These are phyloP conservation scores for Alternaria sp. DNA, from an alignment of 2,329 filamentous ascomycete genomes.

Conservation along the genomic window DNA sequence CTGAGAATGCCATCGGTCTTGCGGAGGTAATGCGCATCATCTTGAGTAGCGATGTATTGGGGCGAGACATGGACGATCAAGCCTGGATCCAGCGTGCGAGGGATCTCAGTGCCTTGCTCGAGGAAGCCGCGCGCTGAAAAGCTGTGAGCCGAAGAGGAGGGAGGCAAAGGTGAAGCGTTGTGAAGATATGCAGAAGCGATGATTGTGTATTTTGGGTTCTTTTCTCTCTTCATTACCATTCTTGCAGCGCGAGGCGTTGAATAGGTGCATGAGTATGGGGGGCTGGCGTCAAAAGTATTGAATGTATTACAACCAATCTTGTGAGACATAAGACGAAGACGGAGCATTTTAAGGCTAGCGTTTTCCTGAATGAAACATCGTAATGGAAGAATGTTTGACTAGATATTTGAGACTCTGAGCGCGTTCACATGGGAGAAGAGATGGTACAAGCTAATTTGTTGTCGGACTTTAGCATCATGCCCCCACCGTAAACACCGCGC, in stretches of 20 bases:
- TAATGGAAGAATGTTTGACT: conserved; percentile 8
- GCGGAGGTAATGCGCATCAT: conserved; percentile 53
- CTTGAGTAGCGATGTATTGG: conserved; percentile 54
- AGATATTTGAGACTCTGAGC: background rate
- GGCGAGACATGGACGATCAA: conserved; percentile 47
- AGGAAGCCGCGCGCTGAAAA: conserved; percentile 42
- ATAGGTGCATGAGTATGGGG: conserved; percentile 31
- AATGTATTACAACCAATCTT: conserved; percentile 26
- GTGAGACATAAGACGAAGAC: conserved; percentile 21
- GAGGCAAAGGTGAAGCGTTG: conserved; percentile 3
- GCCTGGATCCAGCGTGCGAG: conserved; percentile 44
- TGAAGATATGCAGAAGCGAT: conserved; percentile 17
- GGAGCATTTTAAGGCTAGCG: conserved; percentile 10
- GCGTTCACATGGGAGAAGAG: background rate
- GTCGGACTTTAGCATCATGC: conserved; percentile 8
- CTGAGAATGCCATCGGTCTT: conserved; percentile 62
- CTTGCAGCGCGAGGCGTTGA: conserved; percentile 44
- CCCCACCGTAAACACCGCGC: conserved; percentile 12
- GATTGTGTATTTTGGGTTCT: conserved; percentile 24
- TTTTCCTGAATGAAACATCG: conserved; percentile 22
- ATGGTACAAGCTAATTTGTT: background rate
- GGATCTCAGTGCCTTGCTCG: conserved; percentile 38
- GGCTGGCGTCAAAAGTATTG: conserved; percentile 34
- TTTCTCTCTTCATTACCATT: conserved; percentile 25
- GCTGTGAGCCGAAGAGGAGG: background rate